Evolutionary conservation across 306 rosid genomes (phyloP).

Genomic region (Fragaria nilgerrensis): DNA sequence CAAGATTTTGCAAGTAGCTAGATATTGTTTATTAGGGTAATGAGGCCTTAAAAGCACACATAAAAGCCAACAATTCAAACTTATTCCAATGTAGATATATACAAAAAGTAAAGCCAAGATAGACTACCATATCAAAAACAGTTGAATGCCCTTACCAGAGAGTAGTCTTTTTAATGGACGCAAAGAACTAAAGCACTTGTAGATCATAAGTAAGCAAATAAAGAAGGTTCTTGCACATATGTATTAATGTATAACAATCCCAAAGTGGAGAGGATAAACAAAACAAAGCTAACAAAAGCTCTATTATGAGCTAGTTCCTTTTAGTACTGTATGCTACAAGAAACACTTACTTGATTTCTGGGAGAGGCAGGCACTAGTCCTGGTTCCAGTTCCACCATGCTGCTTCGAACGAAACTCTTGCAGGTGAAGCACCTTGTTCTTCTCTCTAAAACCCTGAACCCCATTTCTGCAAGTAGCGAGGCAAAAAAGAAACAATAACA

Average conservation of each 20-base stretch:
- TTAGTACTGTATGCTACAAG: not conserved
- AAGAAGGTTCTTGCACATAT: conserved; percentile 10
- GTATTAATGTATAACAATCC: conserved; percentile 31
- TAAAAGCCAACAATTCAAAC: not conserved
- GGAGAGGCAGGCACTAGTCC: conserved; percentile 18
- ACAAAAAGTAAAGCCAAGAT: conserved; percentile 7
- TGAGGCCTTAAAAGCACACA: not conserved
- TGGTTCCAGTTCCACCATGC: conserved; percentile 8
- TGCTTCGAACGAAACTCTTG: conserved; percentile 33
- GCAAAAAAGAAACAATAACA: conserved; percentile 30
- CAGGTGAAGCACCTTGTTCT: conserved; percentile 45
- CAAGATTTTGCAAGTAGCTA: not conserved
- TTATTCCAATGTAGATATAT: not conserved
- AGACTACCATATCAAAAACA: conserved; percentile 8
- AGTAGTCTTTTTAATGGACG: conserved; percentile 11
- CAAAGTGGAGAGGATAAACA: conserved; percentile 28
- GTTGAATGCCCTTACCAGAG: conserved; percentile 16
- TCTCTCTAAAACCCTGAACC: conserved; percentile 28
- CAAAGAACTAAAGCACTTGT: conserved; percentile 19
- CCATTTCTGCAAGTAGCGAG: conserved; percentile 38
- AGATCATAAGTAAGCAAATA: conserved; percentile 32
- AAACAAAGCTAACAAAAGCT: conserved; percentile 17
- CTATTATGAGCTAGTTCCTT: not conserved
- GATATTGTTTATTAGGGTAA: not conserved
- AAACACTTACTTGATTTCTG: conserved; percentile 48